A percentile compares a stretch with the other conserved stretches of the same genome.
phyloP scores from a whole-genome alignment of 306 rosid species.

The Sicyos edulis region DNA sequence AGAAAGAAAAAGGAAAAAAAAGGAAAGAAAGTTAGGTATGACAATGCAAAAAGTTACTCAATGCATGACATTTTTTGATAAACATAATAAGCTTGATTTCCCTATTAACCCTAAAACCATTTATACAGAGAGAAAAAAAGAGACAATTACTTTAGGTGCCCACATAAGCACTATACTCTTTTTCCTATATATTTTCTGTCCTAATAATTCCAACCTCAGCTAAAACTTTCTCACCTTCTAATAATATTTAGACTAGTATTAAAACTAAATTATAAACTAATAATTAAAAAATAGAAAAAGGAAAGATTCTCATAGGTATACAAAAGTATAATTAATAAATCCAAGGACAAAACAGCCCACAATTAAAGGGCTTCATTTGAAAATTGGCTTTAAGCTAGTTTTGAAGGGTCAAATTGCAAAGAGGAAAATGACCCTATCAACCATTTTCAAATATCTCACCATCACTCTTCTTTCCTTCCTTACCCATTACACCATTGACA shows the following conservation, averaged over 20 bases:
- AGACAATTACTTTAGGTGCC: not conserved
- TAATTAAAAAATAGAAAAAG: not conserved
- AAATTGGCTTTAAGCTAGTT: too few relatives aligned
- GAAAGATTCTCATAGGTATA: constrained; percentile 6
- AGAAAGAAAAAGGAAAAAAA: not conserved
- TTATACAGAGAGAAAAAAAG: not conserved
- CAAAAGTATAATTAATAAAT: not conserved
- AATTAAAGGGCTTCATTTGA: too few relatives aligned
- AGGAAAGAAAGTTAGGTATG: constrained; percentile 6
- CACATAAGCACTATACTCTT: too few relatives aligned
- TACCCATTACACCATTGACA: constrained; percentile 8
- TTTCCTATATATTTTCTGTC: too few relatives aligned
- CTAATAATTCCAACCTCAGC: too few relatives aligned
- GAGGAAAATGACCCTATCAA: constrained; percentile 9
- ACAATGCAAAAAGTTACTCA: constrained; percentile 1
- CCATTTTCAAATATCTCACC: not conserved
- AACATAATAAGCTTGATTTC: not conserved
- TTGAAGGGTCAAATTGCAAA: too few relatives aligned
- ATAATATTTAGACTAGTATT: not conserved
- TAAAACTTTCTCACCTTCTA: too few relatives aligned
- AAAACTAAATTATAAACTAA: not conserved
- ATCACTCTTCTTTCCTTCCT: not conserved
- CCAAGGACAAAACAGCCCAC: constrained; percentile 3
- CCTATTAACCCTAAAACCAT: not conserved
- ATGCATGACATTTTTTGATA: not conserved